Evolutionary conservation across 2,329 filamentous ascomycete genomes (phyloP), one percentile per base, ranked within the genome.

Genomic region (Penicillium sp.): DNA sequence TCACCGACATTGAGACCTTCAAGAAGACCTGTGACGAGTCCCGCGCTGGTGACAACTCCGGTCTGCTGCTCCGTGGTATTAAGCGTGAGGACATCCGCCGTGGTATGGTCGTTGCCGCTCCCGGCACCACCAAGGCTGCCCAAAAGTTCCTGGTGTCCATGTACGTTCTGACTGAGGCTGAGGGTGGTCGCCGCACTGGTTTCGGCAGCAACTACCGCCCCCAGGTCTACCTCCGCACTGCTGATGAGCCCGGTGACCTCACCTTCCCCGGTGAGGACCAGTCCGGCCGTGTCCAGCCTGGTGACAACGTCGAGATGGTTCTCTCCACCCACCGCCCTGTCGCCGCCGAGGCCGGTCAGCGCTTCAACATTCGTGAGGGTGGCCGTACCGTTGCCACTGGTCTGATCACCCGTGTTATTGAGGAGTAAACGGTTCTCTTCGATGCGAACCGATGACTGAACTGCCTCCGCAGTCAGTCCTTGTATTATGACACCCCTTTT

Each of bases 1-100:
- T 99, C 64, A 99, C 94, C 71, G 95, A 99, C 73, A 97, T 99
- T 67, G 94, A 99, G 83, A 99, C 93, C 64, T 99, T 99, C 85
- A 97, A 97, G 85, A 99, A 99, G 86, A 95, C 92, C 48, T 97
- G 94, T 78, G 92, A 97, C 56, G 91, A 96, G 80, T 96, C 93
- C 56, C 86, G 90, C 69, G 94, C 94, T 59, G 94, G 94, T 77
- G 94, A 99, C 80, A 99, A 97, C 87, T 97, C 94, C 25, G 94
- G 94, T 73, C 89, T 99, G 35, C 86, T 99, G 52, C 88, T 99
- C 77, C 91, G 94, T 80, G 93, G 94, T 83, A 79, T 99, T 73
- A 92, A 92, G 79, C 92, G 94, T 72, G 94, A 99, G 81, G 95
- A 99, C 70, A 84, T 99, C 70, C 84, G 81, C 69, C 91, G 94